Evolutionary conservation across 2,329 filamentous ascomycete genomes (phyloP).

Genomic region (Dactylella cylindrospora): DNA sequence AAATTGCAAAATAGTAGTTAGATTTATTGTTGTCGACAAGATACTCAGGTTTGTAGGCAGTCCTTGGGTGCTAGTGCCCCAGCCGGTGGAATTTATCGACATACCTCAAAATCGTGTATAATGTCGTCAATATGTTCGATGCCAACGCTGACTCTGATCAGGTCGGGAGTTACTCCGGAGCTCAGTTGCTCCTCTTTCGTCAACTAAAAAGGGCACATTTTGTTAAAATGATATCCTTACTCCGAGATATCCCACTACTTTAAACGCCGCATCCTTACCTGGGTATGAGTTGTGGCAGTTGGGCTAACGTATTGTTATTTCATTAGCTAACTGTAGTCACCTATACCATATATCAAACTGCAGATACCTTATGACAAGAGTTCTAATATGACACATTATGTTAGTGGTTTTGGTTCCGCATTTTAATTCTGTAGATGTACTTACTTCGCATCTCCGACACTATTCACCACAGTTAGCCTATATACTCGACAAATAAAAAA

Average conservation of each 20-base stretch:
- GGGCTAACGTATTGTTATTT: slow-evolving; percentile 81
- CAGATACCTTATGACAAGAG: slow-evolving; percentile 30
- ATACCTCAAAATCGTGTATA: slow-evolving; percentile 72
- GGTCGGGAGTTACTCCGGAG: slow-evolving; percentile 82
- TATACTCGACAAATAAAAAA: neutral
- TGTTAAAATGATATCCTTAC: no score
- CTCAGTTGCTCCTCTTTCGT: slow-evolving; percentile 74
- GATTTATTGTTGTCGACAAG: neutral
- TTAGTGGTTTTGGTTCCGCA: slow-evolving; percentile 3
- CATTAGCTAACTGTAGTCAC: no score
- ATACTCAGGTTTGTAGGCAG: neutral
- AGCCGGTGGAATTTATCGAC: neutral
- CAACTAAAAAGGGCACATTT: slow-evolving; percentile 54
- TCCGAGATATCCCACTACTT: no score
- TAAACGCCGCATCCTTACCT: slow-evolving; percentile 55
- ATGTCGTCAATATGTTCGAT: slow-evolving; percentile 98
- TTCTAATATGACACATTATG: slow-evolving; percentile 3
- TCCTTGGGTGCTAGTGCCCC: neutral
- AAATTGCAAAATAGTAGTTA: neutral
- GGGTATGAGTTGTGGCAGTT: slow-evolving; percentile 93
- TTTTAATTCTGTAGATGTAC: neutral
- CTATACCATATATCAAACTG: neutral
- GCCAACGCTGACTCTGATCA: slow-evolving; percentile 92
- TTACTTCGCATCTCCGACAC: slow-evolving; percentile 81
- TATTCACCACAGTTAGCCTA: slow-evolving; percentile 47